Evolutionary conservation across 1,139 yeast genomes (phyloP).

Genomic region (Lodderomyces pseudojiufengensis): DNA sequence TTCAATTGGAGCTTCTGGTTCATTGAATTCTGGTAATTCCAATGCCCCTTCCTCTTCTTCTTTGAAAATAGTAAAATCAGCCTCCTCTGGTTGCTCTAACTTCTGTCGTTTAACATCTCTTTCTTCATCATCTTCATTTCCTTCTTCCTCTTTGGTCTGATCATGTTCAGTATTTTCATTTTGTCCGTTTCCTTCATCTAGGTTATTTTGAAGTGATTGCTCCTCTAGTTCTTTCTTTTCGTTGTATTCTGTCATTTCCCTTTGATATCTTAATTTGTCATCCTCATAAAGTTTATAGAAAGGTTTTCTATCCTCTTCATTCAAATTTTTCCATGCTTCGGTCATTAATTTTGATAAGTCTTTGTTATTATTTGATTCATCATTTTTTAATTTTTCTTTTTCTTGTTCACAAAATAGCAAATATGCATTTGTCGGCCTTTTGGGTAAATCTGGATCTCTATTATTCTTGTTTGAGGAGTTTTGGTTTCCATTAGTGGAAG

Average conservation of each 20-base stretch:
- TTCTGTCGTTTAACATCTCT: slow-evolving; percentile 9
- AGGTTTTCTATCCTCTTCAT: slow-evolving; percentile 68
- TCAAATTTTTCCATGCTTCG: slow-evolving; percentile 80
- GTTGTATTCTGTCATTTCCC: slow-evolving; percentile 65
- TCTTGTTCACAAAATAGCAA: slow-evolving; percentile 83
- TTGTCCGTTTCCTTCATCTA: slow-evolving; percentile 33
- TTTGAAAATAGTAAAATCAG: neutral
- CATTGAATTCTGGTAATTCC: neutral
- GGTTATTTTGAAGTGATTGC: slow-evolving; percentile 10
- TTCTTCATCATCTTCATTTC: slow-evolving; percentile 15
- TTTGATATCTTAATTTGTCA: slow-evolving; percentile 71
- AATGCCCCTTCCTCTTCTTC: neutral
- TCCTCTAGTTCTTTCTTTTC: slow-evolving; percentile 30
- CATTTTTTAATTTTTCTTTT: slow-evolving; percentile 63
- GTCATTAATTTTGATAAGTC: slow-evolving; percentile 78
- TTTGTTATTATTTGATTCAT: slow-evolving; percentile 43
- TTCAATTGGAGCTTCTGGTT: neutral
- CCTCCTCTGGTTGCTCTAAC: slow-evolving; percentile 3
- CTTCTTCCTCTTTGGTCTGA: slow-evolving; percentile 9
- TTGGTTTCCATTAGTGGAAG: slow-evolving; percentile 7
- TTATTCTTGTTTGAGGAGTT: slow-evolving; percentile 26
- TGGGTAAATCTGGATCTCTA: slow-evolving; percentile 82
- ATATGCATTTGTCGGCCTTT: slow-evolving; percentile 87
- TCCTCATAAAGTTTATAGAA: slow-evolving; percentile 75
- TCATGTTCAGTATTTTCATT: slow-evolving; percentile 10